phyloP scores from a whole-genome alignment of 805 yeast genomes.

The Yarrowia sp. region DNA sequence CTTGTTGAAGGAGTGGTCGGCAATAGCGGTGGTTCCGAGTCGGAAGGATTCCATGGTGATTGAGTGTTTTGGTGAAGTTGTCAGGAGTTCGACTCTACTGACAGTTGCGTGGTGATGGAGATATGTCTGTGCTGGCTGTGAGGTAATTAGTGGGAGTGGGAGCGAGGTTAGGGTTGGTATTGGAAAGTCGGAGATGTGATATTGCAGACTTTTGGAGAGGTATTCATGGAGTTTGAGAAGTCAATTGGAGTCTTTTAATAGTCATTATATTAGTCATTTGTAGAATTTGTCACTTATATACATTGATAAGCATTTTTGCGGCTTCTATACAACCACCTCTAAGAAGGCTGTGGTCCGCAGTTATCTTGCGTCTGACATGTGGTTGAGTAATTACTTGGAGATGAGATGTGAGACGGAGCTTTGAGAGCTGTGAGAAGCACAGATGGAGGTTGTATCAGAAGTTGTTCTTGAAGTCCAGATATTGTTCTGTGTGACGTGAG shows the following conservation, averaged over 20 bases:
- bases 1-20: constrained; percentile 83
- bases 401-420: too few species aligned
- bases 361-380: neutral
- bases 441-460: too few species aligned
- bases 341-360: neutral
- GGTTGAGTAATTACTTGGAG: too few species aligned
- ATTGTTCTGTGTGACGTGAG: too few species aligned
- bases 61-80: neutral
- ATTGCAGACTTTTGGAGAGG: neutral
- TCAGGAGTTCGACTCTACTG: constrained; percentile 43
- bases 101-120: neutral
- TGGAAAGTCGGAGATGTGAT: neutral
- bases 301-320: too few species aligned
- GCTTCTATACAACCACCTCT: neutral
- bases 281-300: too few species aligned
- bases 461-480: too few species aligned
- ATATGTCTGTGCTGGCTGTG: neutral
- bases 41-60: constrained; percentile 13
- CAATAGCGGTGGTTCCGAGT: constrained; percentile 78
- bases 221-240: neutral
- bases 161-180: neutral
- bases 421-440: too few species aligned
- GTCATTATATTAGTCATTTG: too few species aligned
- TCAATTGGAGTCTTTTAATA: too few species aligned
- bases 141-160: neutral